Evolutionary conservation across 768 basidiomycete genomes (phyloP).

Genomic region (Lentinula sp.): DNA sequence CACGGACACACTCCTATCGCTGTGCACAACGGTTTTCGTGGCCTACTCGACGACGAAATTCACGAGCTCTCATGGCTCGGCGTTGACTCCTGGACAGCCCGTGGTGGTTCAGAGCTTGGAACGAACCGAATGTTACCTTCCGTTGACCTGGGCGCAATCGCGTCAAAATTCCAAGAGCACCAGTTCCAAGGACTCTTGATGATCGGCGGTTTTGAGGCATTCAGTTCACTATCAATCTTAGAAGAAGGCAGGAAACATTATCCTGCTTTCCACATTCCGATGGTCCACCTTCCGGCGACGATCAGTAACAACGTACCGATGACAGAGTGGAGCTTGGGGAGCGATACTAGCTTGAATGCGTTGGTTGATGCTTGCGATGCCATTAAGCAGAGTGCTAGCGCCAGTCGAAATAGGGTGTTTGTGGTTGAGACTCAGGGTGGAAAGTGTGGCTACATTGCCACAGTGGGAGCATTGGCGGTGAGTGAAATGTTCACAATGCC

Average conservation of each 20-base stretch:
- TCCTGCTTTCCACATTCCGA: conserved; percentile 91
- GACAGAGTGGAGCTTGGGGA: conserved; percentile 93
- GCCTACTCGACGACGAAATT: conserved; percentile 85
- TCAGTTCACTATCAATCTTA: conserved; percentile 70
- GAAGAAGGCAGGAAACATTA: conserved; percentile 79
- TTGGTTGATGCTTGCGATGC: conserved; percentile 97
- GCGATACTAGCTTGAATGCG: conserved; percentile 96
- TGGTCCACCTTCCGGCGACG: conserved; percentile 94
- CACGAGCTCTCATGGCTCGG: conserved; percentile 90
- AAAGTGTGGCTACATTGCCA: conserved; percentile 91
- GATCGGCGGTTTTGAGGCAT: conserved; percentile 96
- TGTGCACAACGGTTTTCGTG: conserved; percentile 94
- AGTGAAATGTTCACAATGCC: conserved; percentile 22
- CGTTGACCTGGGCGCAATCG: conserved; percentile 81
- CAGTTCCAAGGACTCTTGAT: conserved; percentile 74
- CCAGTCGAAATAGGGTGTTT: conserved; percentile 93
- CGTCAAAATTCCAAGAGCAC: conserved; percentile 87
- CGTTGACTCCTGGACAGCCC: conserved; percentile 93
- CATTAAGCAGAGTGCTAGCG: conserved; percentile 97
- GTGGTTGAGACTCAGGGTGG: conserved; percentile 98
- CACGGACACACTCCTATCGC: conserved; percentile 92
- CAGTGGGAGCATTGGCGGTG: conserved; percentile 93
- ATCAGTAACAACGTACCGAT: conserved; percentile 98
- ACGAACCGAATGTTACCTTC: conserved; percentile 90
- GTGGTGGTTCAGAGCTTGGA: conserved; percentile 96